These are phyloP conservation scores for Pseudogymnoascus pannorum DNA, from an alignment of 2,329 filamentous ascomycete genomes.

Conservation along the genomic window DNA sequence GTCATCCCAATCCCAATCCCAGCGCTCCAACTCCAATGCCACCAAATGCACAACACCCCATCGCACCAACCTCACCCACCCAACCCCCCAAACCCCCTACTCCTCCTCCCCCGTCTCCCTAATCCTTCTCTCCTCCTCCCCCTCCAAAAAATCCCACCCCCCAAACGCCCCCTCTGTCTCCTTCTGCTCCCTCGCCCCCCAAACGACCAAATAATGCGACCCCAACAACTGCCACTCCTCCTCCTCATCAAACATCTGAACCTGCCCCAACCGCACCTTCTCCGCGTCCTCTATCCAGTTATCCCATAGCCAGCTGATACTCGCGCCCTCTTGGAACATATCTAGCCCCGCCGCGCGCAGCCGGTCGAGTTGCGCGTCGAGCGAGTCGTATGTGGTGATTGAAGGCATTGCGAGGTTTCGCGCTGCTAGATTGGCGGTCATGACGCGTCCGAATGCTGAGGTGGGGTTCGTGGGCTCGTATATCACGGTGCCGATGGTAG, in stretches of 20 bases:
- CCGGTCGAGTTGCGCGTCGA: slow-evolving; percentile 60
- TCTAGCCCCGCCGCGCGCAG: slow-evolving; percentile 60
- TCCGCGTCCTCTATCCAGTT: slow-evolving; percentile 64
- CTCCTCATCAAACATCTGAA: slow-evolving; percentile 90
- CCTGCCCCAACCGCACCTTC: slow-evolving; percentile 66
- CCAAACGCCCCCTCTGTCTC: slow-evolving; percentile 16
- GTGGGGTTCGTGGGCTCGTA: slow-evolving; percentile 85
- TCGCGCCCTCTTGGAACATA: slow-evolving; percentile 46
- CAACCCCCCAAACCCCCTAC: too few relatives aligned
- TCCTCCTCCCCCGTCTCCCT: not conserved
- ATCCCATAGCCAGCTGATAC: slow-evolving; percentile 67
- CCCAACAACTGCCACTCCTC: slow-evolving; percentile 89
- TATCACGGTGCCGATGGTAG: slow-evolving; percentile 53
- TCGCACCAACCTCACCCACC: not conserved
- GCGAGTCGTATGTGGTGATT: slow-evolving; percentile 61
- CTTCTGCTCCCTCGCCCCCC: slow-evolving; percentile 58
- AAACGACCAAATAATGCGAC: slow-evolving; percentile 81
- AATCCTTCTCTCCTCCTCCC: not conserved
- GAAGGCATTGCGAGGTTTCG: slow-evolving; percentile 81
- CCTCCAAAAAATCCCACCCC: not conserved
- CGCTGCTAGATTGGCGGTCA: slow-evolving; percentile 81
- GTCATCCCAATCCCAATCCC: not conserved
- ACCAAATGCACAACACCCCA: not conserved
- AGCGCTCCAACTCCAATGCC: not conserved
- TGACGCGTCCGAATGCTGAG: slow-evolving; percentile 83